Evolutionary conservation across 257 asterid genomes (phyloP), one percentile per base, ranked within the genome.

Genomic region (Paraleonurus japonicus): DNA sequence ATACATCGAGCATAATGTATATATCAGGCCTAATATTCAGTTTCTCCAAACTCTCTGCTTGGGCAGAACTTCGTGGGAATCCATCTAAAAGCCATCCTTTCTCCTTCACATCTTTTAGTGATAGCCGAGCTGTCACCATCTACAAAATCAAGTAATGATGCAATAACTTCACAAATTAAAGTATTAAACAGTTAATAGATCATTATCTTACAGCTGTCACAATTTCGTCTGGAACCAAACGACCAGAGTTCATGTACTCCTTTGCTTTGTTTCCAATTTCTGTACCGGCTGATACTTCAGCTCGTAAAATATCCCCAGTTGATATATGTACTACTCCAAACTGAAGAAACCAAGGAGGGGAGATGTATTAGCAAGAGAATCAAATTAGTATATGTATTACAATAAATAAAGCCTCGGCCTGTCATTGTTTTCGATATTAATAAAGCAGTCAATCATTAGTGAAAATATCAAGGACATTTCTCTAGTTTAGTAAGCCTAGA

Each of bases 51-150:
- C 94, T 87, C 80, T 88, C 85, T 68, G 97, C 97, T 84, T 93
- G 98, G 67, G 88, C 86, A 78, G 80, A 41, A 75, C 87, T 88
- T 76, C 97, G 85, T 9, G 97, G 98, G 81, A 83, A 93, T 67
- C 98, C 98, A 83, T 93, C 98, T 69, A 93, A 85, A 75, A 90
- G 96, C 98, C 98, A 93, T 33, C 98, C 98, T 70, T 87, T 90
- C 85, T 90, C 95, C 85, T 87, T 86, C 64, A 88, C 96, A 81
- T 93, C 98, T 74, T 84, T 76, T 60, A 74, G 79, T 24, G 96
- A 86, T 69, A 93, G 75, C 65, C 97, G 82, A 35, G 94, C 61
- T 74, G 85, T 91, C 75, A 90, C 98, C 96, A 93, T 93, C 98
- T 90, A 81, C 43, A 79, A 75, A 53, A 70, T 33, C 63, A 73